These are phyloP conservation scores for Pholiota microspora DNA, from an alignment of 768 basidiomycete genomes.

Conservation along the genomic window DNA sequence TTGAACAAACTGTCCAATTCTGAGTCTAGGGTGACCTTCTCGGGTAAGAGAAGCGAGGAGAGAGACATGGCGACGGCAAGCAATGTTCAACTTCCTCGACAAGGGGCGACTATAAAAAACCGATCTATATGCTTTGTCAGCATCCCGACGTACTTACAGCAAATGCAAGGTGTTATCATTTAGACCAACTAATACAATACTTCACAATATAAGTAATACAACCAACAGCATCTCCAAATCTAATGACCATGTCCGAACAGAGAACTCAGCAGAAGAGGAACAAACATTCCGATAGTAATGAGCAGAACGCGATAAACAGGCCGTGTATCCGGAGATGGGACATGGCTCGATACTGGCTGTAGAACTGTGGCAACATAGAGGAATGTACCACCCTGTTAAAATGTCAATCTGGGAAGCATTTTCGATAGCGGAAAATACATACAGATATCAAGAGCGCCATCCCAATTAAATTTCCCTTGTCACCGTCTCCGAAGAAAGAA, in stretches of 20 bases:
- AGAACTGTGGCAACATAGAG: slow-evolving; percentile 91
- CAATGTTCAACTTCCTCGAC: no score
- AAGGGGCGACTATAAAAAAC: not conserved
- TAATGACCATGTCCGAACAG: slow-evolving; percentile 64
- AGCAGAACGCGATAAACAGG: slow-evolving; percentile 47
- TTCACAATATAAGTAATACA: not conserved
- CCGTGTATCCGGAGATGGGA: slow-evolving; percentile 37
- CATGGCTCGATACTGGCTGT: slow-evolving; percentile 65
- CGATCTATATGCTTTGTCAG: not conserved
- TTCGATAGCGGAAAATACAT: slow-evolving; percentile 23
- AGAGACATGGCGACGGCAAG: slow-evolving; percentile 44
- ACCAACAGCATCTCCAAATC: not conserved
- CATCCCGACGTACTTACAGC: no score
- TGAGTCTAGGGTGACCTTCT: slow-evolving; percentile 42
- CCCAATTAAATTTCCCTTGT: slow-evolving; percentile 61
- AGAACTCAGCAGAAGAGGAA: slow-evolving; percentile 60
- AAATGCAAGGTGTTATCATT: not conserved
- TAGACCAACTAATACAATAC: not conserved
- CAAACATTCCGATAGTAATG: slow-evolving; percentile 66
- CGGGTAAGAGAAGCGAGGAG: slow-evolving; percentile 49
- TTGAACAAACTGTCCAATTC: slow-evolving; percentile 67
- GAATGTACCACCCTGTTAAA: slow-evolving; percentile 84
- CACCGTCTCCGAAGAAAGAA: slow-evolving; percentile 45
- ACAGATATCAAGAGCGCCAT: slow-evolving; percentile 84
- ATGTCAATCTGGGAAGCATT: not conserved